A percentile compares a stretch with the other conserved stretches of the same genome.
These are phyloP conservation scores for Hanseniaspora hatyaiensis DNA, from an alignment of 805 yeast genomes.

Conservation along the genomic window DNA sequence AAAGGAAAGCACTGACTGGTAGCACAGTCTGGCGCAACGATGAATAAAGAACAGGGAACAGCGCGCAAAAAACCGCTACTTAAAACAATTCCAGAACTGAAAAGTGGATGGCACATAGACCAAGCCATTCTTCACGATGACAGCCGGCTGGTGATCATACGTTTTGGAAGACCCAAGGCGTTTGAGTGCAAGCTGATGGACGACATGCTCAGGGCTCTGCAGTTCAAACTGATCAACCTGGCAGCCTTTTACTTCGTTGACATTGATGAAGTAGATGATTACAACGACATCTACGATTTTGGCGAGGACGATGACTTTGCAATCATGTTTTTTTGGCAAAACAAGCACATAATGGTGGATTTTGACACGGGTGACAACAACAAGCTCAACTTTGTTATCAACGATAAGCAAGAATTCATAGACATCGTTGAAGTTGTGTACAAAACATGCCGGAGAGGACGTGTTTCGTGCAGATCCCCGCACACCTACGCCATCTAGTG, in stretches of 20 bases:
- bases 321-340: conserved; percentile 85
- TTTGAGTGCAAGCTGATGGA: conserved; percentile 83
- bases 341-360: conserved; percentile 96
- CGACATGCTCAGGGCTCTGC: conserved; percentile 64
- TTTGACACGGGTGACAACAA: conserved; percentile 97
- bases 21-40: too few relatives aligned
- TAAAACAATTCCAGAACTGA: conserved; percentile 51
- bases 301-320: conserved; percentile 48
- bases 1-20: too few relatives aligned
- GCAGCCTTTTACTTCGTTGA: conserved; percentile 84
- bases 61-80: background rate
- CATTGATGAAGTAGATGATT: conserved; percentile 79
- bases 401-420: conserved; percentile 76
- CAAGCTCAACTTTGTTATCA: conserved; percentile 70
- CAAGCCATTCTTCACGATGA: conserved; percentile 93
- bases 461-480: conserved; percentile 82
- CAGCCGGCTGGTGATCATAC: conserved; percentile 70
- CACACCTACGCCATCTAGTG: conserved; percentile 49
- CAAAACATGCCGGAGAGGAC: conserved; percentile 84
- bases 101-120: conserved; percentile 93
- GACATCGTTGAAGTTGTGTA: conserved; percentile 83
- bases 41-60: background rate
- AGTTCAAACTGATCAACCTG: conserved; percentile 76
- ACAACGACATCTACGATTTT: conserved; percentile 42
- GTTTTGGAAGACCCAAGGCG: conserved; percentile 76